Base-by-base conservation (phyloP, 352 stramenopile genomes). In the Phytophthora hibernalis region DNA sequence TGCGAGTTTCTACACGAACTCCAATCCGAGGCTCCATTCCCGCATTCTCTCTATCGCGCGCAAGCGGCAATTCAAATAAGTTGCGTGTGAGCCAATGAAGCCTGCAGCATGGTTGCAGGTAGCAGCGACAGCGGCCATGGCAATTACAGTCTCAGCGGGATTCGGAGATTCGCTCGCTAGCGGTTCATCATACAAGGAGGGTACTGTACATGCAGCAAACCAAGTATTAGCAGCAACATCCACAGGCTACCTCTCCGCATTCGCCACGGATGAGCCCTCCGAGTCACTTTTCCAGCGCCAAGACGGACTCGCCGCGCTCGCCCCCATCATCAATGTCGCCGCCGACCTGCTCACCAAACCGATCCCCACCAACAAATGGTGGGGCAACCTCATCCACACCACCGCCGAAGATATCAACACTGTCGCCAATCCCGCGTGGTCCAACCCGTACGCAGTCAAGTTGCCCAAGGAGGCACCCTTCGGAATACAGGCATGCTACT, bases 361-460 rank as follows among this genome's bases (percentile, higher is more conserved):
- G 5, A 79, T 89, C 38, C 80, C 80, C 52, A 87, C 81, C 47
- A 88, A 91, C 77, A 77, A 86, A 54, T 86, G 78, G 80, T 85
- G 83, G 82, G 80, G 80, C 8, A 91, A 91, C 67, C 65, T 88
- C 49, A 86, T 91, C 60, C 75, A 86, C 67, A 81, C 78, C 28
- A 83, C 67, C 18, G 51, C 43, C 42, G 72, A 79, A 31, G 76
- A 66, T 48, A 54, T 81, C 42, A 66, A 70, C 33, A 64, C 77
- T 5, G 59, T 76, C 52, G 62, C 74, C 13, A 77, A 83, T 51
- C 78, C 76, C 9, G 78, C 73, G 8, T 90, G 81, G 81, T 69
- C 75, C 16, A 87, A 87, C 66, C 78, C 80, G 21, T 89, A 91
- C 59, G 83, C 86, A 2, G 54, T 94, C 62, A 87, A 85, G 57